Conservation (phyloP, 1,284 basidiomycete species). For the Melampsora larici-populina region DNA sequence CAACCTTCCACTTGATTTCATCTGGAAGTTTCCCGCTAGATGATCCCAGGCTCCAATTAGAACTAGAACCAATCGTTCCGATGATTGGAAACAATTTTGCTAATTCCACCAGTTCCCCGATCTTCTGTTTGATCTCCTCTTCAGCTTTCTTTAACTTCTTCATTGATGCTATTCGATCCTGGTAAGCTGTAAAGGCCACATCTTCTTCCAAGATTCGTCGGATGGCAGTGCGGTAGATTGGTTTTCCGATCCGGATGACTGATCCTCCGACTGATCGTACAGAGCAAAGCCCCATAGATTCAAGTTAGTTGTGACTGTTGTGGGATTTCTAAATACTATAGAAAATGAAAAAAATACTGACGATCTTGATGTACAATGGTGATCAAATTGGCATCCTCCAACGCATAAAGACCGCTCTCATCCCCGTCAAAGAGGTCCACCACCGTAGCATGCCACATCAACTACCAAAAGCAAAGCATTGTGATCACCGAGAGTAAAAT, state of each 20-base stretch:
- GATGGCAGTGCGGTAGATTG: conserved; percentile 82
- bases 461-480: not conserved
- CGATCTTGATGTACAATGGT: conserved; percentile 23
- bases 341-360: not conserved
- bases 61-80: conserved; percentile 1
- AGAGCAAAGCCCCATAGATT: conserved; percentile 17
- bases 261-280: conserved; percentile 68
- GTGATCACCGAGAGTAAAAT: not conserved
- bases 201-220: conserved; percentile 64
- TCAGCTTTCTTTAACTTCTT: conserved; percentile 11
- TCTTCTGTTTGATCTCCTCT: not conserved
- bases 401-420: conserved; percentile 19
- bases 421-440: conserved; percentile 23
- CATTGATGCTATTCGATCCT: conserved; percentile 9
- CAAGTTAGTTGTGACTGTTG: not conserved
- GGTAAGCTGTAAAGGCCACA: conserved; percentile 13
- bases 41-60: conserved; percentile 22
- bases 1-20: conserved; percentile 24
- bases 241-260: conserved; percentile 79
- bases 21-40: conserved; percentile 9
- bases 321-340: not conserved
- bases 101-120: conserved; percentile 9
- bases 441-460: conserved; percentile 15
- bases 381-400: conserved; percentile 31
- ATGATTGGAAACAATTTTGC: conserved; percentile 26